Evolutionary conservation across 2,329 filamentous ascomycete species (phyloP), one percentile per base, ranked within the genome.

Genomic region (Hypoxylon sp.): DNA sequence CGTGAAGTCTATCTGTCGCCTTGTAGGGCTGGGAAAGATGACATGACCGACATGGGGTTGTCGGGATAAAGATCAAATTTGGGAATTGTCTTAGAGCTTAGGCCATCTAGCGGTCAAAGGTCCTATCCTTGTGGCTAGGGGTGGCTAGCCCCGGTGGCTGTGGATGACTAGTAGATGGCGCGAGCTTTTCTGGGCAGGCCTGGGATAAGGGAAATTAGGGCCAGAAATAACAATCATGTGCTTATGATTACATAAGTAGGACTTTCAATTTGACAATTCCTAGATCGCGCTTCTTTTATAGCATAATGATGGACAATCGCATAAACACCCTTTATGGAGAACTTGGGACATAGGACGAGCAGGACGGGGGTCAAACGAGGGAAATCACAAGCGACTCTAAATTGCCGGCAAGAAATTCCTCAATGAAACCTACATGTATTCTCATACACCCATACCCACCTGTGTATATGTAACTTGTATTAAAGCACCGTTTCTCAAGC

Each of bases 11-110:
- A 58, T 65, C 60, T 38, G 52, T 68, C 67, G 67, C 67, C 67
- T 66, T 64, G 63, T 69, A 69, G 67, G 67, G 67, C 67, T 69
- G 67, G 52, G 52, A 63, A 43, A 38, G 52, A 23, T 56, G 17
- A 32, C 38, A 30, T 43, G 62, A 51, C 10, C 3, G 45, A 19
- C 45, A 50, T 60, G 56, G 38, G 56, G 45, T 43, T 55, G 45
- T 52, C 50, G 57, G 63, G 51, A 48, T 43, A 49, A 60, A 60
- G 36, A 38, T 46, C 36, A 30, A 41, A 48, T 65, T 65, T 52
- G 41, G 52, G 58, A 58, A 61, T 32, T 43, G 56, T 59, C 34
- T 60, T n/a, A 32, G 55, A 64, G 61, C 61, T 64, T 43, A 60
- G 61, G 28, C 50, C 61, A 60, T 48, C 36, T 49, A 9, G 36